A percentile compares a stretch with the other conserved stretches of the same genome.
Conservation (phyloP, 495 filamentous ascomycete genomes). For the Penicillium herquei region DNA sequence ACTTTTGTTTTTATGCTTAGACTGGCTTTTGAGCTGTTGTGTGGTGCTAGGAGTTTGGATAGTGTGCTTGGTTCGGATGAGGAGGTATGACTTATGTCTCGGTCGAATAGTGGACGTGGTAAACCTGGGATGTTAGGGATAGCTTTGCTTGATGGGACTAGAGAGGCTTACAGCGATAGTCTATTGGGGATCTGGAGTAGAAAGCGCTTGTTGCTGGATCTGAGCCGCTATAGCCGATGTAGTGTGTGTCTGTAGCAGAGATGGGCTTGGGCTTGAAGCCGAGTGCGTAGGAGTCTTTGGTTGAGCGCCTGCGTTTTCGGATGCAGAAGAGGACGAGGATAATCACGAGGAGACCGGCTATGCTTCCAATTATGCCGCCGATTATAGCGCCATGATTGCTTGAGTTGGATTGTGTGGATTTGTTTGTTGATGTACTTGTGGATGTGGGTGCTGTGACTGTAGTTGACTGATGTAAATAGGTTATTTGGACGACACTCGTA, state of each 20-base stretch:
- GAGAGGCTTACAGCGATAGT: no score
- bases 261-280: neutral
- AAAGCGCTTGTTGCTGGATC: no score
- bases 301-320: slow-evolving; percentile 22
- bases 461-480: neutral
- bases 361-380: slow-evolving; percentile 29
- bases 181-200: no score
- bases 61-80: no score
- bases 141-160: no score
- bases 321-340: slow-evolving; percentile 18
- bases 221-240: neutral
- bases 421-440: neutral
- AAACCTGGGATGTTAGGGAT: no score
- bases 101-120: no score
- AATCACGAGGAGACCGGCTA: slow-evolving; percentile 19
- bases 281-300: slow-evolving; percentile 5
- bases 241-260: slow-evolving; percentile 3
- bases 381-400: slow-evolving; percentile 20
- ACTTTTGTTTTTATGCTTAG: neutral
- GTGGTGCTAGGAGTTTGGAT: no score
- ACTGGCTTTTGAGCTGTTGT: no score
- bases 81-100: no score
- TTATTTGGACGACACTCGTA: neutral
- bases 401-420: slow-evolving; percentile 5
- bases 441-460: slow-evolving; percentile 1